Conservation (phyloP, 306 rosid genomes). For the Potentilla sterilis region DNA sequence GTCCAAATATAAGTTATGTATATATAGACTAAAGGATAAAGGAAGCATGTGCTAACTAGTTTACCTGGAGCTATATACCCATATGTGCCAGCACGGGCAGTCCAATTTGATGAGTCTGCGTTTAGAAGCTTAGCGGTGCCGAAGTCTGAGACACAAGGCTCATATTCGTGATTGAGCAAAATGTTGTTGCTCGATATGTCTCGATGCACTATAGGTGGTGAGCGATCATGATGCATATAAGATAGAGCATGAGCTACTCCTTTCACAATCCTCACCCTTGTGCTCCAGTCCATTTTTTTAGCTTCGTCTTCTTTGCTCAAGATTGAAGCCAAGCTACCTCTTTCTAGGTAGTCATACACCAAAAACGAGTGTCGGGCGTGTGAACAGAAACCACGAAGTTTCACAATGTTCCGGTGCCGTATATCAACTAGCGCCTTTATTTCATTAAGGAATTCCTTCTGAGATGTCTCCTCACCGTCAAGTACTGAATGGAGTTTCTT, state of each 20-base stretch:
- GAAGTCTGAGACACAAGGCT: conserved; percentile 28
- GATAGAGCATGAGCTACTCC: not conserved
- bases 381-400: not conserved
- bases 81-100: conserved; percentile 27
- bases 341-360: not conserved
- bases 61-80: conserved; percentile 39
- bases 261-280: not conserved
- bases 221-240: not conserved
- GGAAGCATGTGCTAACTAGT: not conserved
- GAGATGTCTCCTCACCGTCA: not conserved
- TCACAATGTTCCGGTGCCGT: not conserved
- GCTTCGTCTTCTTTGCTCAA: not conserved
- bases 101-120: conserved; percentile 26
- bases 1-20: not conserved
- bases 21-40: not conserved
- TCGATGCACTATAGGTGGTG: not conserved
- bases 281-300: not conserved
- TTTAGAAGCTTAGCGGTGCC: conserved; percentile 29
- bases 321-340: not conserved
- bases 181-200: not conserved
- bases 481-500: not conserved
- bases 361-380: not conserved
- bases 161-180: not conserved
- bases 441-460: not conserved
- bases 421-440: not conserved